Base-by-base conservation (phyloP, 2,329 filamentous ascomycete genomes). In the Verruconis gallopava region DNA sequence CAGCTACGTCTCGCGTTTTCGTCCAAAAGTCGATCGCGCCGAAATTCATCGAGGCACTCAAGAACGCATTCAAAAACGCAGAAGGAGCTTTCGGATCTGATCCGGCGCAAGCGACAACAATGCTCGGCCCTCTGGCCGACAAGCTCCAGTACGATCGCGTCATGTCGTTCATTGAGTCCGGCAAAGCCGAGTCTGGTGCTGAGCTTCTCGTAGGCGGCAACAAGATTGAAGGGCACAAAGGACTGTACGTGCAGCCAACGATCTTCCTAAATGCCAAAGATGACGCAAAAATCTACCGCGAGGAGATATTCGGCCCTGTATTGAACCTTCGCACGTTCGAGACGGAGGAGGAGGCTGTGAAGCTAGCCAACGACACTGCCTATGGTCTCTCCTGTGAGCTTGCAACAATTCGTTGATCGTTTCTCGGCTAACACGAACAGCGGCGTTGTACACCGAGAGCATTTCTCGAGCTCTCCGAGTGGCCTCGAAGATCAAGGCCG, bases 101-200 rank as follows among this genome's bases (percentile, higher is more conserved):
- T 14, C 50, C 46, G 5, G 52, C 48, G 22, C 18, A n/a, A 15
- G 22, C 17, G 14, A 36, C 12, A 15, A 46, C 44, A 21, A 21
- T 19, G 5, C 28, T 48, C 1, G 55, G 53, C 9, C 57, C 59
- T 5, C 43, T 60, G 2, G 56, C 54, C 13, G 56, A 60, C 40
- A 49, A 55, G 28, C 49, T 51, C 4, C 55, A 62, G 32, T 58
- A 57, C 50, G 50, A 60, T 15, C 53, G 54, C 15, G 57, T 60
- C 5, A 48, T 52, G 42, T 56, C 53, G 21, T 60, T 56, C 48
- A 57, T 60, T 41, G 55, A 60, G 48, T 49, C 50, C 3, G 57
- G 55, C 0, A 53, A 55, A 40, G 40, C 52, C 38, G 52, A 52
- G 5, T 49, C 55, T 28, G 33, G 33, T 36, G 15, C 6, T 9